These are phyloP conservation scores for Tephrocybe sp. DNA, from an alignment of 768 basidiomycete genomes.

Conservation along the genomic window DNA sequence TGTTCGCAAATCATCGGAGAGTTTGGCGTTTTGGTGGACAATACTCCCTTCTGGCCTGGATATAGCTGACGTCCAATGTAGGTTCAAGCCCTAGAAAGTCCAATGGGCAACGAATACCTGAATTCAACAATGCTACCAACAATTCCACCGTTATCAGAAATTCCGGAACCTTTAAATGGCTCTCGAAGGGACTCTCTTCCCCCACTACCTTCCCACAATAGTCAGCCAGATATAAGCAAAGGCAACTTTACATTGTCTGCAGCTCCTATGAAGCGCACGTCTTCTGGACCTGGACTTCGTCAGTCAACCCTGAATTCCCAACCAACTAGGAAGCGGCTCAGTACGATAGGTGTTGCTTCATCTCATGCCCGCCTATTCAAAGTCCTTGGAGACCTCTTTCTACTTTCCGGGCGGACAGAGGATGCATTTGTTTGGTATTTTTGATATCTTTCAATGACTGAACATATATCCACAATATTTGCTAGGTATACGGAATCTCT, in stretches of 20 bases:
- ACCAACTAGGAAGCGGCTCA: constrained; percentile 58
- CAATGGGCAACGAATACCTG: constrained; percentile 82
- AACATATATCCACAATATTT: constrained; percentile 7
- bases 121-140: constrained; percentile 65
- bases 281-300: constrained; percentile 49
- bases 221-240: constrained; percentile 54
- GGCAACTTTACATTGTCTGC: constrained; percentile 34
- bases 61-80: constrained; percentile 26
- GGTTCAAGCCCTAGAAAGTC: constrained; percentile 79
- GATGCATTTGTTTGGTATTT: constrained; percentile 80
- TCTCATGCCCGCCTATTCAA: constrained; percentile 87
- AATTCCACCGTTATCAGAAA: constrained; percentile 57
- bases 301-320: constrained; percentile 49
- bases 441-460: neutral
- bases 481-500: constrained; percentile 85
- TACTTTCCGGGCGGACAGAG: constrained; percentile 80
- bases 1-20: constrained; percentile 85
- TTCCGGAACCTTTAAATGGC: constrained; percentile 55
- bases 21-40: constrained; percentile 78
- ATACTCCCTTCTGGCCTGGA: neutral
- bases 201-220: constrained; percentile 47
- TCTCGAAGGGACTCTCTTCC: constrained; percentile 43
- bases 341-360: constrained; percentile 63
- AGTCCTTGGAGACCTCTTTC: constrained; percentile 83
- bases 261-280: constrained; percentile 53